Percentiles rank a stretch among this genome's conserved stretches.
phyloP scores from a whole-genome alignment of 257 asterid genomes.

The Jasminum sambac region DNA sequence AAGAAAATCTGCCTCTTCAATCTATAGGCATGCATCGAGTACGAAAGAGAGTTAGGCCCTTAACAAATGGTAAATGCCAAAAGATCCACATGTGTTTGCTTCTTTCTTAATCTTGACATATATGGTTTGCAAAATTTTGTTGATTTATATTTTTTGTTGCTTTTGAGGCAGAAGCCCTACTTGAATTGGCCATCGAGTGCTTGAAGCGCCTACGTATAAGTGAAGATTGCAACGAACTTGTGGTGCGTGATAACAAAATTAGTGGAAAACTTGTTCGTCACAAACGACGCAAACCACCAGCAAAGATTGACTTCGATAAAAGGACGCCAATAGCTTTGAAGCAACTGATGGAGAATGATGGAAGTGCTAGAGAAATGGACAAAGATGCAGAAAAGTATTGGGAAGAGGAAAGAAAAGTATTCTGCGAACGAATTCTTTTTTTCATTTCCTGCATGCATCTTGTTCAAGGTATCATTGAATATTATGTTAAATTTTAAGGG shows the following conservation, averaged over 20 bases:
- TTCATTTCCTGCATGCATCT: slow-evolving; percentile 39
- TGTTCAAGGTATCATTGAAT: slow-evolving; percentile 42
- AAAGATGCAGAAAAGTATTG: slow-evolving; percentile 30
- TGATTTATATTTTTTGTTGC: not conserved
- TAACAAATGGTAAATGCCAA: slow-evolving; percentile 14
- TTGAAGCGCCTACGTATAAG: slow-evolving; percentile 23
- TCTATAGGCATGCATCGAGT: not conserved
- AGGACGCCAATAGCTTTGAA: slow-evolving; percentile 38
- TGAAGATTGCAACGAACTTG: slow-evolving; percentile 27
- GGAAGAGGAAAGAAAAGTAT: slow-evolving; percentile 30
- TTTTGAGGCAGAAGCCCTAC: slow-evolving; percentile 27
- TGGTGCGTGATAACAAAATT: slow-evolving; percentile 19
- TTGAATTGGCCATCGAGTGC: slow-evolving; percentile 20
- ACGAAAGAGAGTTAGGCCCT: not conserved
- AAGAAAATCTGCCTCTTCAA: slow-evolving; percentile 1
- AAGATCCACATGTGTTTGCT: not conserved
- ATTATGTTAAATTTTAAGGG: slow-evolving; percentile 9
- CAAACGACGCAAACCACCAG: slow-evolving; percentile 15
- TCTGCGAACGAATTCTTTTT: slow-evolving; percentile 23
- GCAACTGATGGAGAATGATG: slow-evolving; percentile 26
- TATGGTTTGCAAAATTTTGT: not conserved
- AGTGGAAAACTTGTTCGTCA: slow-evolving; percentile 24
- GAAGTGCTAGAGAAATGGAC: slow-evolving; percentile 20
- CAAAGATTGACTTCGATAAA: slow-evolving; percentile 43
- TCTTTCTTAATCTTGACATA: not conserved